Evolutionary conservation across 768 basidiomycete species (phyloP), one percentile per base, ranked within the genome.

Genomic region (Pisolithus tinctorius): DNA sequence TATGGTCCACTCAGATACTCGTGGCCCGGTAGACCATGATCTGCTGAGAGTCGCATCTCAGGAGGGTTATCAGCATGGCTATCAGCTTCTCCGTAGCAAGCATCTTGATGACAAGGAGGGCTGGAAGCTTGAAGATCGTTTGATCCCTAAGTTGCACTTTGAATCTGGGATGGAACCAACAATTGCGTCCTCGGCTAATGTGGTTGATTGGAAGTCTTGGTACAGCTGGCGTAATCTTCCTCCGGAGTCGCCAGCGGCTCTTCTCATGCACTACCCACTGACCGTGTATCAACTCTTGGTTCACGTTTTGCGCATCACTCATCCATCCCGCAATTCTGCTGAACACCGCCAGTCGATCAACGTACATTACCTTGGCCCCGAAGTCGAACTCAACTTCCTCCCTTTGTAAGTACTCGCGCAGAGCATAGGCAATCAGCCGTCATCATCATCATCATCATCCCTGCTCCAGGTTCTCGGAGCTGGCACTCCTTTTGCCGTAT

Each of bases 221-320:
- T 72, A 77, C 57, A 54, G 66, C 44, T 77, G 75, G 76, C 70
- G 76, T 36, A 64, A 68, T 44, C 58, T 78, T 20, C 69, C 76
- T 34, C 59, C 74, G 37, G 60, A 61, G 25, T 75, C 75, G 20
- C 72, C 74, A 7, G 74, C 72, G 0, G 72, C 68, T 25, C 63
- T 77, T 36, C 62, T 74, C n/a, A 63, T 78, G 57, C 70, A 74
- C 47, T 76, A 67, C 55, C 73, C 76, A 8, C 58, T 77, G 54
- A 64, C 68, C 14, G 61, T 73, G 23, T 76, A 74, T 52, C 63
- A 69, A 20, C 55, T 76, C 25, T 55, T 72, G 36, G 65, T 65
- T 47, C 57, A 70, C 43, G 58, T 70, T 44, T 58, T 77, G 14
- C 59, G 67, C 6, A 52, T 71, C 45, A 52, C 67, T 16, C 59